phyloP scores from a whole-genome alignment of 306 rosid species.

The Quercus bicolor region DNA sequence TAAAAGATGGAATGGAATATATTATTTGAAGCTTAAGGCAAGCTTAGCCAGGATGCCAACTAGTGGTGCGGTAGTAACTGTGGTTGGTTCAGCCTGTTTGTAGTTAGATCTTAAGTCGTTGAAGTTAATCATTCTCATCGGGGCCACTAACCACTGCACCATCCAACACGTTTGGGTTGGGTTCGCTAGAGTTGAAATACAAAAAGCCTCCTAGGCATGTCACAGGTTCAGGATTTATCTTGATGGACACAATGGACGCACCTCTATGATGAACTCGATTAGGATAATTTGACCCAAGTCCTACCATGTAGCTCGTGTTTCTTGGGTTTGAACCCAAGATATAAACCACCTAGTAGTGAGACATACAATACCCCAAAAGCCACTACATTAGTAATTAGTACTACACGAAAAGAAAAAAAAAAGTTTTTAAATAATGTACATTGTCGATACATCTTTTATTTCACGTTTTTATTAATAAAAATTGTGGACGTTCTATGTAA shows the following conservation, averaged over 20 bases:
- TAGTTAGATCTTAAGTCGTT: conserved; percentile 34
- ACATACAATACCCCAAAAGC: background rate
- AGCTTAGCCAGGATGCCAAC: conserved; percentile 58
- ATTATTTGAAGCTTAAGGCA: conserved; percentile 1
- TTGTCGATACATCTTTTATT: too few relatives aligned
- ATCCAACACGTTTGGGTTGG: conserved; percentile 51
- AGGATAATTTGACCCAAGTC: conserved; percentile 45
- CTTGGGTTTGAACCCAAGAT: conserved; percentile 58
- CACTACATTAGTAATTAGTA: background rate
- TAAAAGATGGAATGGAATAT: too few relatives aligned
- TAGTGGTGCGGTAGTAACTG: conserved; percentile 38
- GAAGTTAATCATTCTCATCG: conserved; percentile 25
- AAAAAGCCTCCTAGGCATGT: conserved; percentile 43
- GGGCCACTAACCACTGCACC: conserved; percentile 59
- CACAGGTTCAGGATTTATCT: conserved; percentile 15
- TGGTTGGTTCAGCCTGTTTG: conserved; percentile 47
- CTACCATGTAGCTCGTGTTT: conserved; percentile 64
- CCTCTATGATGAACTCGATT: conserved; percentile 59
- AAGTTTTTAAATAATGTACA: too few relatives aligned
- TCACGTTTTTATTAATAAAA: too few relatives aligned
- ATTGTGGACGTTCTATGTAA: too few relatives aligned
- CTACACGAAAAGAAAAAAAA: too few relatives aligned
- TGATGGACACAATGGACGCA: conserved; percentile 58
- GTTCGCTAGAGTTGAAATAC: conserved; percentile 36
- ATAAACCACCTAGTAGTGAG: conserved; percentile 42